phyloP scores from a whole-genome alignment of 306 rosid species.

The Cotoneaster glaucophyllus region DNA sequence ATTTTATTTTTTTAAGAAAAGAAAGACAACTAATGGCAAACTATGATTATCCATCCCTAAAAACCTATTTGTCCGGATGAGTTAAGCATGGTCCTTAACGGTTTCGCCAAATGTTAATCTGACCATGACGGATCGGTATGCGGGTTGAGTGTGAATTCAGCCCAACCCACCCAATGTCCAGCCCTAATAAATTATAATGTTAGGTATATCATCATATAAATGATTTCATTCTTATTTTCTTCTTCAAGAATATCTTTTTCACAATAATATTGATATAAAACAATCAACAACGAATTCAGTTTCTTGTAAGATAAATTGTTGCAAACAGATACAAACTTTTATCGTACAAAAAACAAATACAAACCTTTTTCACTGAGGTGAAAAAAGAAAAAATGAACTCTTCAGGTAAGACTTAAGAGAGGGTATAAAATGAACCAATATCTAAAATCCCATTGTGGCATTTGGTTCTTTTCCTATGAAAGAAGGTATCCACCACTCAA shows the following conservation, averaged over 20 bases:
- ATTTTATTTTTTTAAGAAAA: too few relatives aligned
- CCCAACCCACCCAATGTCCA: too few relatives aligned
- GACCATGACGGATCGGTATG: too few relatives aligned
- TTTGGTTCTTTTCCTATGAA: not conserved
- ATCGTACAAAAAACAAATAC: not conserved
- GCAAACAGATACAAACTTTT: conserved; percentile 1
- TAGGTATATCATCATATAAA: not conserved
- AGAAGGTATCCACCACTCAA: not conserved
- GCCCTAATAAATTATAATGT: not conserved
- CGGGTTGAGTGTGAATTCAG: too few relatives aligned
- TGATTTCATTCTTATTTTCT: not conserved
- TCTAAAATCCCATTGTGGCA: not conserved
- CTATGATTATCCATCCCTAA: rapidly evolving
- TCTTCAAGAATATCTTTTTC: too few relatives aligned
- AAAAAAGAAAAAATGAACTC: conserved; percentile 9
- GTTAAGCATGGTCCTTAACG: too few relatives aligned
- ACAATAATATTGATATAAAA: not conserved
- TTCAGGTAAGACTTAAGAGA: not conserved
- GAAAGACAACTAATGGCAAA: rapidly evolving
- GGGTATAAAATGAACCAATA: not conserved
- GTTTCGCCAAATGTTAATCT: too few relatives aligned
- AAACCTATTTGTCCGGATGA: too few relatives aligned
- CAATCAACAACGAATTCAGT: not conserved
- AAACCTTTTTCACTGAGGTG: not conserved
- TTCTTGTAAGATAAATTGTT: not conserved